phyloP scores from a whole-genome alignment of 306 rosid species.

The Clitoria ternatea region DNA sequence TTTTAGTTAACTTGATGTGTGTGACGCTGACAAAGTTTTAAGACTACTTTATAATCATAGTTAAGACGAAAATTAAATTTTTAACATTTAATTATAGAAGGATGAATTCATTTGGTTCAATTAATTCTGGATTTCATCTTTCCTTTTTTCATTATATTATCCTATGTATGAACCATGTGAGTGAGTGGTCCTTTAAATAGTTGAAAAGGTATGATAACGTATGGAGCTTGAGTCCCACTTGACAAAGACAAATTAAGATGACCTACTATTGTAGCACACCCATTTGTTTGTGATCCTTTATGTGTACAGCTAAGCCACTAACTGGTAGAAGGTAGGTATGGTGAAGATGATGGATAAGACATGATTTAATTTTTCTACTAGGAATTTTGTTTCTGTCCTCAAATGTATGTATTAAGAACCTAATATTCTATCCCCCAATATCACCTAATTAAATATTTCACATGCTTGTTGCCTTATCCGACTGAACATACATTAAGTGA shows the following conservation, averaged over 20 bases:
- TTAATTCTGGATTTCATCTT: too few relatives aligned
- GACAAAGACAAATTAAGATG: slow-evolving; percentile 32
- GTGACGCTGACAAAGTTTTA: too few relatives aligned
- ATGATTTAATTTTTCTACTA: slow-evolving; percentile 1
- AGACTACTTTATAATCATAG: too few relatives aligned
- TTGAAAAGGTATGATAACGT: slow-evolving; percentile 28
- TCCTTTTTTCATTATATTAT: neutral
- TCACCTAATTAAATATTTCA: slow-evolving; percentile 1
- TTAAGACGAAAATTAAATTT: too few relatives aligned
- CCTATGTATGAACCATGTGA: slow-evolving; percentile 27
- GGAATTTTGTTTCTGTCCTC: slow-evolving; percentile 28
- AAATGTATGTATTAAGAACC: slow-evolving; percentile 19
- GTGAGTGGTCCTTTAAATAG: slow-evolving; percentile 47
- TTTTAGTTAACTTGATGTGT: too few relatives aligned
- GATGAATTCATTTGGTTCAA: too few relatives aligned
- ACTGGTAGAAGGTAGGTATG: slow-evolving; percentile 3
- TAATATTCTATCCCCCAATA: slow-evolving; percentile 14
- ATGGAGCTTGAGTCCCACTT: slow-evolving; percentile 41
- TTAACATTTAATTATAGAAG: too few relatives aligned
- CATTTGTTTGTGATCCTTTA: slow-evolving; percentile 33
- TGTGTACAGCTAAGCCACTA: slow-evolving; percentile 28
- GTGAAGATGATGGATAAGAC: slow-evolving; percentile 25
- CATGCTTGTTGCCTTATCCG: slow-evolving; percentile 15
- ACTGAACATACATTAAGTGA: neutral
- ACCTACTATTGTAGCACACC: slow-evolving; percentile 20